phyloP scores from a whole-genome alignment of 2,329 filamentous ascomycete genomes.

The Sarocladium kiliense region DNA sequence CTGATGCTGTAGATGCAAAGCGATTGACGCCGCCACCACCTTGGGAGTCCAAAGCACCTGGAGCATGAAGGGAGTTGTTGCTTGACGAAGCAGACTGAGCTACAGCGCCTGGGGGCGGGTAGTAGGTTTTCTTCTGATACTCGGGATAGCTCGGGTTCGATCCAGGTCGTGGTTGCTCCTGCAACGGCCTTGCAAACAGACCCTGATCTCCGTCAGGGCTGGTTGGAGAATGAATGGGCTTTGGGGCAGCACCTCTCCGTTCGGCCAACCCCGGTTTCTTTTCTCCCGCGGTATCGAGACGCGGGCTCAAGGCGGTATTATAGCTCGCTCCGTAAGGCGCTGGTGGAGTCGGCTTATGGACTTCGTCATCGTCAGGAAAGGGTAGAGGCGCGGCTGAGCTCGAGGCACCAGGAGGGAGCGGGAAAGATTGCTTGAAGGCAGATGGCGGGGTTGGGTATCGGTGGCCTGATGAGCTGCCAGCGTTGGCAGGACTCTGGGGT shows the following conservation, averaged over 20 bases:
- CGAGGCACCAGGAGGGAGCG: constrained; percentile 62
- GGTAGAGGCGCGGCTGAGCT: constrained; percentile 63
- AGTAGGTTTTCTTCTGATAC: constrained; percentile 55
- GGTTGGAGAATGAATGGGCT: constrained; percentile 76
- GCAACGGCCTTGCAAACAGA: constrained; percentile 67
- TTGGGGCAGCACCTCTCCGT: constrained; percentile 74
- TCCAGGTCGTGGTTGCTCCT: constrained; percentile 34
- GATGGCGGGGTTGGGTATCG: constrained; percentile 47
- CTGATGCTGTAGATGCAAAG: constrained; percentile 80
- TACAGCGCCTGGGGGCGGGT: constrained; percentile 48
- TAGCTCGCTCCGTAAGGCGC: constrained; percentile 41
- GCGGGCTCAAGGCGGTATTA: constrained; percentile 43
- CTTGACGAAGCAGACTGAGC: constrained; percentile 25
- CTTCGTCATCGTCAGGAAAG: constrained; percentile 67
- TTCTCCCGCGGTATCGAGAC: constrained; percentile 51
- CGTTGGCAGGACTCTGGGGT: constrained; percentile 59
- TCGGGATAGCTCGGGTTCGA: constrained; percentile 38
- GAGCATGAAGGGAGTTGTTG: constrained; percentile 19
- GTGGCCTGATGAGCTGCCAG: constrained; percentile 33
- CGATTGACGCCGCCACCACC: constrained; percentile 45
- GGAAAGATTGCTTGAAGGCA: constrained; percentile 52
- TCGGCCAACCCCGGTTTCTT: constrained; percentile 68
- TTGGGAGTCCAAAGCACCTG: constrained; percentile 15
- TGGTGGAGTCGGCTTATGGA: constrained; percentile 38
- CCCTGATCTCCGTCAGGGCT: constrained; percentile 72